Evolutionary conservation across 352 stramenopile genomes (phyloP).

Genomic region (Phytopythium boreale): DNA sequence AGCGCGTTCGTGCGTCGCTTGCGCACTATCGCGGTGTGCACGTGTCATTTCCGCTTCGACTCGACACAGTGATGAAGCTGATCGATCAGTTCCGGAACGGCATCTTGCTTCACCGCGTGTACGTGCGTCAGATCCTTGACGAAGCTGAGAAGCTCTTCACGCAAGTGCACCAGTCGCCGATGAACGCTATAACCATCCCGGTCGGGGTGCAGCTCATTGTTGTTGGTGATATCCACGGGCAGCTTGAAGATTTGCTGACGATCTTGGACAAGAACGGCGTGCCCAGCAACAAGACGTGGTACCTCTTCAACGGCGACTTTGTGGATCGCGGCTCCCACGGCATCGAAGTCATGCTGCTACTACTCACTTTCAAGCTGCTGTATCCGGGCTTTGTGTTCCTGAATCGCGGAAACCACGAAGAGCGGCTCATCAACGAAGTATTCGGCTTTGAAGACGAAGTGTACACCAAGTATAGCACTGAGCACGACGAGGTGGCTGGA

Average conservation of each 20-base stretch:
- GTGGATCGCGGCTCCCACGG: conserved; percentile 92
- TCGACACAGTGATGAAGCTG: conserved; percentile 78
- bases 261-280: conserved; percentile 92
- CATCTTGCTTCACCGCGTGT: conserved; percentile 75
- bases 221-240: conserved; percentile 91
- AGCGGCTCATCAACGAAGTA: conserved; percentile 90
- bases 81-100: conserved; percentile 85
- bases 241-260: conserved; percentile 92
- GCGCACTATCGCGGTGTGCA: conserved; percentile 73
- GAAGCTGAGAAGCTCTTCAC: conserved; percentile 57
- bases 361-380: conserved; percentile 89
- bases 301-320: conserved; percentile 97
- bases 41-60: conserved; percentile 61
- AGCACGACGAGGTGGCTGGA: conserved; percentile 71
- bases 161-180: conserved; percentile 41
- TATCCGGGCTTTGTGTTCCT: conserved; percentile 89
- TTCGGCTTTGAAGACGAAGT: conserved; percentile 88
- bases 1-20: conserved; percentile 58
- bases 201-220: conserved; percentile 87
- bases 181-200: conserved; percentile 77
- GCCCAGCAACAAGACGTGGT: conserved; percentile 86
- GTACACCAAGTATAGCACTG: conserved; percentile 74
- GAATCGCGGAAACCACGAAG: conserved; percentile 96
- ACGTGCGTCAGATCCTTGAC: conserved; percentile 73
- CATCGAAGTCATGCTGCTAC: conserved; percentile 90